Base-by-base conservation (phyloP, 75 land plant genomes). In the Cupressus sempervirens region DNA sequence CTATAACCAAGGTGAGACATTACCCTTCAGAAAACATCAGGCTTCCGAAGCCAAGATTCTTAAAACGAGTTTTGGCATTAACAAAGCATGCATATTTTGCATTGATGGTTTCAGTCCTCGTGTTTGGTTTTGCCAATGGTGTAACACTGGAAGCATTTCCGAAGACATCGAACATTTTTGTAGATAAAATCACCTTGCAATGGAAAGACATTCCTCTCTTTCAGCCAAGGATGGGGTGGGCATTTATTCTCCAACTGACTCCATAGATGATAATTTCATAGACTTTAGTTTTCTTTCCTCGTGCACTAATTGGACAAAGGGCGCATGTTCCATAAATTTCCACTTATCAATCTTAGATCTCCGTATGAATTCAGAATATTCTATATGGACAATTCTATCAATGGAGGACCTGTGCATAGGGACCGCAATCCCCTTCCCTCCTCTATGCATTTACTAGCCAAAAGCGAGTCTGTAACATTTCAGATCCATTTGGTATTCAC, bases 391-490 rank as follows among this genome's bases (percentile, higher is more conserved):
- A 83, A 83, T 41, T 75, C 86, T 53, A 88, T 26, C 45, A 79
- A 86, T 68, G 79, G 38, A 8, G 86, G 84, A 6, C 83, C 82
- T 16, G 80, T 84, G 48, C 97, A 96, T 80, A 91, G 91, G 30
- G 98, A 96, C 54, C 82, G 88, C 36, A 92, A 95, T 58, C 98
- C 98, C 32, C 68, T 96, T 58, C 98, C 98, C 29, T 89, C 90
- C 85, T 91, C 93, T 9, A 72, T 83, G 26, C 88, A 89, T 29
- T 89, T 85, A 14, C 85, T 95, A 80, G 97, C 97, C 9, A 88
- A 74, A 23, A 92, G 92, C 35, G 90, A 84, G 15, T 36, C 13
- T 48, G 82, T 94, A 15, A 77, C 84, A 38, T 96, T 96, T 80
- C 84, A 96, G 88, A 76, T 96, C 73, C 98, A 95, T 73, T 82